Evolutionary conservation across 192 early-diverging fungal species (phyloP).

Genomic region (Backusella circina): DNA sequence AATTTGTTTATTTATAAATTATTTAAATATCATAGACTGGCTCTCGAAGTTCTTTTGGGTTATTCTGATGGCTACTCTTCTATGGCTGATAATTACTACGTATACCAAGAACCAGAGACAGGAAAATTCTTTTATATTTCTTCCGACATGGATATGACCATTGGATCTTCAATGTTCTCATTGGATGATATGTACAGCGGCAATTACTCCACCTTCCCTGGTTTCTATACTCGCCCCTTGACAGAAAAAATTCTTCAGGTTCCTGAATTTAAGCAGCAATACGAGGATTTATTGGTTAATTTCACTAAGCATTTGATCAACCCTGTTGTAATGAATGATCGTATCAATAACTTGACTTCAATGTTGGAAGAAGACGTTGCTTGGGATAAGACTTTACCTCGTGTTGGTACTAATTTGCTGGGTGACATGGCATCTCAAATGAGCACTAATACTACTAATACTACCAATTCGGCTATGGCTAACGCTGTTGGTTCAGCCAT

Average conservation of each 20-base stretch:
- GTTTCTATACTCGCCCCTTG: slow-evolving; percentile 17
- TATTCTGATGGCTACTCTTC: slow-evolving; percentile 33
- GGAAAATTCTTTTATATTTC: slow-evolving; percentile 34
- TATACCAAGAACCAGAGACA: slow-evolving; percentile 38
- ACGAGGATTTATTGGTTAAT: slow-evolving; percentile 33
- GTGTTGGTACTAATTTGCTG: slow-evolving; percentile 2
- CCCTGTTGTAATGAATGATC: slow-evolving; percentile 16
- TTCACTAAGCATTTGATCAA: slow-evolving; percentile 32
- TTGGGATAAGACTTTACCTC: slow-evolving; percentile 30
- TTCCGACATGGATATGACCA: slow-evolving; percentile 36
- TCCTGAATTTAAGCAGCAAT: slow-evolving; percentile 27
- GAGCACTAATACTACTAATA: neutral
- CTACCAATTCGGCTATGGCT: neutral
- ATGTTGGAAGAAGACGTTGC: slow-evolving; percentile 38
- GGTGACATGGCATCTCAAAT: neutral
- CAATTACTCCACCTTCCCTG: slow-evolving; percentile 16
- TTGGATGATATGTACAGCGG: slow-evolving; percentile 12
- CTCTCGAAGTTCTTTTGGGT: slow-evolving; percentile 34
- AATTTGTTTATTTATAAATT: neutral
- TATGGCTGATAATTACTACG: slow-evolving; percentile 33
- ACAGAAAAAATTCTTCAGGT: slow-evolving; percentile 30
- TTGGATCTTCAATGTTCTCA: slow-evolving; percentile 23
- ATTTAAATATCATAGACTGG: slow-evolving; percentile 16
- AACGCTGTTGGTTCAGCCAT: neutral
- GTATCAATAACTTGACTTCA: slow-evolving; percentile 18